Conservation (phyloP, 2,329 filamentous ascomycete genomes). For the Microsporum canis region DNA sequence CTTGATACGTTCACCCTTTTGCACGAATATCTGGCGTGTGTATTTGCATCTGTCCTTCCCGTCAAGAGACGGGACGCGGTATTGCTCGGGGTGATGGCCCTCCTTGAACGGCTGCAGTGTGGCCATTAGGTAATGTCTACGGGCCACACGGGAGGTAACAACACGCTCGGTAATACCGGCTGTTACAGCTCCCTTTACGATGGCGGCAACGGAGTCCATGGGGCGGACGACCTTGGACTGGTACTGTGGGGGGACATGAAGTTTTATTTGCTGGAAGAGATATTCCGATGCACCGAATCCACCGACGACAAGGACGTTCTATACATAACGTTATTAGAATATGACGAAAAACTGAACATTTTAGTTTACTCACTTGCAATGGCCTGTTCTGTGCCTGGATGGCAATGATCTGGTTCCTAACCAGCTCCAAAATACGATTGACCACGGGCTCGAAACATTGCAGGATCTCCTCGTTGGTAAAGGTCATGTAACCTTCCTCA, state of each 20-base stretch:
- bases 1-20: slow-evolving; percentile 97
- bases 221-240: slow-evolving; percentile 95
- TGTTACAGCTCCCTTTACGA: slow-evolving; percentile 95
- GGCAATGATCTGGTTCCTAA: slow-evolving; percentile 96
- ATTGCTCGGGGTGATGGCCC: slow-evolving; percentile 94
- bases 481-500: slow-evolving; percentile 99
- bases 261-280: slow-evolving; percentile 98
- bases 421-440: slow-evolving; percentile 89
- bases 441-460: slow-evolving; percentile 98
- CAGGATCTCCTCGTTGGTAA: slow-evolving; percentile 97
- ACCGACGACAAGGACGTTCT: slow-evolving; percentile 92
- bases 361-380: slow-evolving; percentile 51
- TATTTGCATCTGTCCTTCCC: slow-evolving; percentile 99
- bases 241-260: slow-evolving; percentile 95
- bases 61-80: slow-evolving; percentile 90
- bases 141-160: slow-evolving; percentile 90
- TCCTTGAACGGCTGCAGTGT: slow-evolving; percentile 98
- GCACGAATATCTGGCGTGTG: slow-evolving; percentile 94
- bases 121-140: slow-evolving; percentile 97
- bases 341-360: background rate
- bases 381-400: slow-evolving; percentile 94
- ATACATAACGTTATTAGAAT: slow-evolving; percentile 16
- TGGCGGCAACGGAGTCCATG: slow-evolving; percentile 97
- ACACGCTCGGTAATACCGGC: slow-evolving; percentile 96
- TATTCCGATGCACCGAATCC: slow-evolving; percentile 98